These are phyloP conservation scores for Priceomyces haplophilus DNA, from an alignment of 805 yeast species.

Conservation along the genomic window DNA sequence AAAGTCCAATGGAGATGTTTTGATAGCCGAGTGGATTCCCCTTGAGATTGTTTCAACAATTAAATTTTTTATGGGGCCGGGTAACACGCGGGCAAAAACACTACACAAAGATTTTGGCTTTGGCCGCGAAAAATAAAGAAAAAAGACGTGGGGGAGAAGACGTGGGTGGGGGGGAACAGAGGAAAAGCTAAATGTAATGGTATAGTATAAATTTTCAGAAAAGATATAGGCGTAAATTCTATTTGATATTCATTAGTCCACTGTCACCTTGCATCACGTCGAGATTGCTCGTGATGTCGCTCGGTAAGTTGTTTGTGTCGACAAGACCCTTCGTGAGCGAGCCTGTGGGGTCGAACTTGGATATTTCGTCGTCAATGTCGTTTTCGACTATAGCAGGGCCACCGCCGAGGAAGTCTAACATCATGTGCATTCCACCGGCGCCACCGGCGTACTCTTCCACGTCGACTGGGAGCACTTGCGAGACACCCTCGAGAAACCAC, in stretches of 20 bases:
- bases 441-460: constrained; percentile 89
- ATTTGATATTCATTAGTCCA: constrained; percentile 36
- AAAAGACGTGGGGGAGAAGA: no score
- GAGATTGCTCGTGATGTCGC: constrained; percentile 49
- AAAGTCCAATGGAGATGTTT: not conserved
- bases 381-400: constrained; percentile 41
- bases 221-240: constrained; percentile 3
- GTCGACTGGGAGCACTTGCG: constrained; percentile 84
- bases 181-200: no score
- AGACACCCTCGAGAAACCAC: constrained; percentile 92
- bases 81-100: constrained; percentile 2
- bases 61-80: constrained; percentile 5
- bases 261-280: constrained; percentile 51
- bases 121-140: no score
- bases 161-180: no score
- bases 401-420: constrained; percentile 83
- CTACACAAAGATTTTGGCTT: no score
- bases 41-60: constrained; percentile 7
- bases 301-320: constrained; percentile 56
- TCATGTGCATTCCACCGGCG: constrained; percentile 86
- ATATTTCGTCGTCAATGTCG: constrained; percentile 39
- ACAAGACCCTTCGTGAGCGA: constrained; percentile 45
- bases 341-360: constrained; percentile 43
- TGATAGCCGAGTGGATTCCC: constrained; percentile 1
- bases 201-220: no score